Evolutionary conservation across 1,284 basidiomycete genomes (phyloP).

Genomic region (Puccinia horiana): DNA sequence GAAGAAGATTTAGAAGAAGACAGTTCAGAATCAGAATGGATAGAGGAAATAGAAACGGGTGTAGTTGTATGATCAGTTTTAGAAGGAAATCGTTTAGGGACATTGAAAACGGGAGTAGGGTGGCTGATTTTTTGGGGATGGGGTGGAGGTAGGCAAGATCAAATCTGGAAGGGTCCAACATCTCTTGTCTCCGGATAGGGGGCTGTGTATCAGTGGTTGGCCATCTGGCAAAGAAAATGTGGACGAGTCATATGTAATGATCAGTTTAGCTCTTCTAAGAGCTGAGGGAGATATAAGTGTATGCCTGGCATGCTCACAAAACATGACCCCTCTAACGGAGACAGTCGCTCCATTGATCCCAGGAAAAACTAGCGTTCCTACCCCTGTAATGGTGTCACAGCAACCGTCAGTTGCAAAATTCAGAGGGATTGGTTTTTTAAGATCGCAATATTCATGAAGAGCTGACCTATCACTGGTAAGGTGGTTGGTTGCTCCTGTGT

Average conservation of each 20-base stretch:
- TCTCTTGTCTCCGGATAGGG: neutral
- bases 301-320: neutral
- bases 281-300: too few species aligned
- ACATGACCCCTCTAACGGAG: neutral
- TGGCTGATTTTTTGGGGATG: too few species aligned
- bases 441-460: neutral
- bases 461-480: neutral
- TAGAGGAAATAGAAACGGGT: too few species aligned
- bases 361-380: slow-evolving; percentile 1
- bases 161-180: neutral
- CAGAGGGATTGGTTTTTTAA: slow-evolving; percentile 3
- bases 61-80: too few species aligned
- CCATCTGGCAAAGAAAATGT: neutral
- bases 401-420: slow-evolving; percentile 10
- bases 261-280: neutral
- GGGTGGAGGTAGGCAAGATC: too few species aligned
- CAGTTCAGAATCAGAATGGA: too few species aligned
- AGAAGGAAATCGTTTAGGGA: too few species aligned
- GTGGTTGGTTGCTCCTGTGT: too few species aligned
- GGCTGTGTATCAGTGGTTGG: neutral
- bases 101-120: too few species aligned
- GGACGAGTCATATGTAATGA: neutral
- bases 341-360: neutral
- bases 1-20: neutral
- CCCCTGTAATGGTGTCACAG: neutral